phyloP scores from a whole-genome alignment of 1,284 basidiomycete genomes.

The Malassezia restricta region DNA sequence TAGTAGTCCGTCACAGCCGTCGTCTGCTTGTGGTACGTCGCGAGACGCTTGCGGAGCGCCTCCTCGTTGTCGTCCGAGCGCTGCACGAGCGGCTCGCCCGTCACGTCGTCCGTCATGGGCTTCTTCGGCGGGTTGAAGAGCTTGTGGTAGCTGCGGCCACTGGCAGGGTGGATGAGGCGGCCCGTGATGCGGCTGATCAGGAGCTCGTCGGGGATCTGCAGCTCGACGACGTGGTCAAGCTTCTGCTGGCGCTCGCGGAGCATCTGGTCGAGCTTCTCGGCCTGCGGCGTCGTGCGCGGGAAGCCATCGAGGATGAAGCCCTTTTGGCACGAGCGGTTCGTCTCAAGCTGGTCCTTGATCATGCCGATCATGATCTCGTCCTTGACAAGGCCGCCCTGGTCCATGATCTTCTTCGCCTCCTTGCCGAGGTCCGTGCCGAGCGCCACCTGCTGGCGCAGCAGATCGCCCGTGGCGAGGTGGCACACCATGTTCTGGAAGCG shows the following conservation, averaged over 20 bases:
- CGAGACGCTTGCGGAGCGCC: slow-evolving; percentile 76
- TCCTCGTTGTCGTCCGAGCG: slow-evolving; percentile 54
- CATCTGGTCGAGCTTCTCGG: slow-evolving; percentile 90
- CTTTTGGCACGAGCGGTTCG: slow-evolving; percentile 80
- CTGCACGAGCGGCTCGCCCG: slow-evolving; percentile 75
- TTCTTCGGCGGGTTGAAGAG: slow-evolving; percentile 97
- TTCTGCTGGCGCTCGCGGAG: slow-evolving; percentile 63
- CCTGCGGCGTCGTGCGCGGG: slow-evolving; percentile 94
- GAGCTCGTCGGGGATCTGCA: slow-evolving; percentile 83
- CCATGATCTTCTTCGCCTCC: slow-evolving; percentile 96
- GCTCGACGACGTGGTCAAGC: slow-evolving; percentile 79
- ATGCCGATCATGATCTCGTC: slow-evolving; percentile 97
- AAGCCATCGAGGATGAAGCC: slow-evolving; percentile 98
- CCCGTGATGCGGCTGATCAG: slow-evolving; percentile 96
- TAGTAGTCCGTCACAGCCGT: slow-evolving; percentile 96
- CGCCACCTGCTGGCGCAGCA: slow-evolving; percentile 86
- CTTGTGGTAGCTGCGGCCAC: slow-evolving; percentile 82
- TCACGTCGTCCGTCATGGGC: slow-evolving; percentile 77
- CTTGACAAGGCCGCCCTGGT: slow-evolving; percentile 72
- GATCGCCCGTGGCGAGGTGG: slow-evolving; percentile 95
- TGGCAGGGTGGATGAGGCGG: slow-evolving; percentile 76
- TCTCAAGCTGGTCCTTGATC: slow-evolving; percentile 90
- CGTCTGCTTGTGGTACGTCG: slow-evolving; percentile 80
- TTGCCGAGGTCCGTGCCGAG: slow-evolving; percentile 76
- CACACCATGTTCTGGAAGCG: slow-evolving; percentile 73